A percentile compares a stretch with the other conserved stretches of the same genome.
Evolutionary conservation across 345 rosid genomes (phyloP).

Genomic region (Citrus trifoliata): DNA sequence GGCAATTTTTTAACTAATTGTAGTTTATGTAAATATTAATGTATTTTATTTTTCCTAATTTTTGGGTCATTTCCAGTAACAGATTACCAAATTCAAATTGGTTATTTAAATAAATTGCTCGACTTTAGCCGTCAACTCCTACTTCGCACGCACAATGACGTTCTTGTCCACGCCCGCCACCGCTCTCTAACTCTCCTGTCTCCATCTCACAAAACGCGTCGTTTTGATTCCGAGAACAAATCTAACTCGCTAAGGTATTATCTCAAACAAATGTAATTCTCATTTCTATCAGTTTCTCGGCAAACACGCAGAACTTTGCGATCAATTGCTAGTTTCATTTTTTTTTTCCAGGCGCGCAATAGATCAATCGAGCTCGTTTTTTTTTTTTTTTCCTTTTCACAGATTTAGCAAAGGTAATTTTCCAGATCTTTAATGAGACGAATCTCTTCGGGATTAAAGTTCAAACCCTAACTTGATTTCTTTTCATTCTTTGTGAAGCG

Average conservation of each 20-base stretch:
- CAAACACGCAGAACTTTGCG: neutral
- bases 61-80: neutral
- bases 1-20: neutral
- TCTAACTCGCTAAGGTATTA: neutral
- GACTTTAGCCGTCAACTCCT: neutral
- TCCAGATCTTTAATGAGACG: neutral
- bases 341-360: neutral
- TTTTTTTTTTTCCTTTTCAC: too few relatives aligned
- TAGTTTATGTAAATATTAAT: too few relatives aligned
- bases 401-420: neutral
- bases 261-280: neutral
- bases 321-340: neutral
- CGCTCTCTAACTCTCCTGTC: neutral
- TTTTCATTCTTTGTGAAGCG: neutral
- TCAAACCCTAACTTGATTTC: constrained; percentile 2
- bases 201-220: neutral
- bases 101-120: neutral
- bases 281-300: neutral
- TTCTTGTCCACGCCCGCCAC: neutral
- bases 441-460: too few relatives aligned
- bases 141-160: neutral
- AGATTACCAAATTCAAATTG: neutral
- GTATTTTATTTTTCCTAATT: neutral
- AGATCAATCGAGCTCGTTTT: constrained; percentile 3
- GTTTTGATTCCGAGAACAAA: neutral